Conservation (phyloP, 169 alveolate genomes). For the Eimeria falciformis region DNA sequence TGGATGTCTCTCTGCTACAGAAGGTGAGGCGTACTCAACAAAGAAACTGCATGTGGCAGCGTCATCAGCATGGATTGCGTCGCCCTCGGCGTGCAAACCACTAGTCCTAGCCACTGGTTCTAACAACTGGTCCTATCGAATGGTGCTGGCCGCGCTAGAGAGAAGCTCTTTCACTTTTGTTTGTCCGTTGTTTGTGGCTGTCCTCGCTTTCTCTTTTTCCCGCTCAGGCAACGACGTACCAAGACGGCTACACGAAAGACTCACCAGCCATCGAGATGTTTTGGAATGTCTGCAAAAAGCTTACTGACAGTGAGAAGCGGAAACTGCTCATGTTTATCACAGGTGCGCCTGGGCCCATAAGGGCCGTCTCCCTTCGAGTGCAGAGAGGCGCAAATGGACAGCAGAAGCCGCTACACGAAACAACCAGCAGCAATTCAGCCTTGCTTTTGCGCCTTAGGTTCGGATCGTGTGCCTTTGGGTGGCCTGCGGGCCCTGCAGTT, state of each 20-base stretch:
- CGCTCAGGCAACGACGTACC: conserved; percentile 85
- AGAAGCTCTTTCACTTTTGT: neutral
- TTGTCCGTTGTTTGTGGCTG: too few species aligned
- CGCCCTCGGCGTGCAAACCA: too few species aligned
- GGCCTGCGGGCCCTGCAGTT: conserved; percentile 86
- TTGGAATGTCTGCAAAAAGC: conserved; percentile 86
- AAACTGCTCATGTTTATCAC: conserved; percentile 84
- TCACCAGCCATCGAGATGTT: conserved; percentile 82
- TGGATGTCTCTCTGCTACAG: conserved; percentile 83
- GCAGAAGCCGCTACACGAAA: too few species aligned
- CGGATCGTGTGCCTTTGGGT: conserved; percentile 88
- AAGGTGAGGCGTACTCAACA: too few species aligned
- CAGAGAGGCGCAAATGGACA: neutral
- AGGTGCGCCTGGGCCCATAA: neutral
- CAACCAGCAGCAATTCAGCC: too few species aligned
- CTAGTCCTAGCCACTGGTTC: too few species aligned
- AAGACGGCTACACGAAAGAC: conserved; percentile 87
- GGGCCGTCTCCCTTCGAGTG: neutral
- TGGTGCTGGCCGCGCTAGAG: too few species aligned
- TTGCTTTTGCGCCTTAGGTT: conserved; percentile 82
- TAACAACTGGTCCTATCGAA: too few species aligned
- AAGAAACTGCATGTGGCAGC: too few species aligned
- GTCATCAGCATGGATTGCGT: too few species aligned
- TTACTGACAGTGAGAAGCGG: conserved; percentile 85
- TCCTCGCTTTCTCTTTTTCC: too few species aligned